These are phyloP conservation scores for Fraxinus albicans DNA, from an alignment of 305 asterid species.

Conservation along the genomic window DNA sequence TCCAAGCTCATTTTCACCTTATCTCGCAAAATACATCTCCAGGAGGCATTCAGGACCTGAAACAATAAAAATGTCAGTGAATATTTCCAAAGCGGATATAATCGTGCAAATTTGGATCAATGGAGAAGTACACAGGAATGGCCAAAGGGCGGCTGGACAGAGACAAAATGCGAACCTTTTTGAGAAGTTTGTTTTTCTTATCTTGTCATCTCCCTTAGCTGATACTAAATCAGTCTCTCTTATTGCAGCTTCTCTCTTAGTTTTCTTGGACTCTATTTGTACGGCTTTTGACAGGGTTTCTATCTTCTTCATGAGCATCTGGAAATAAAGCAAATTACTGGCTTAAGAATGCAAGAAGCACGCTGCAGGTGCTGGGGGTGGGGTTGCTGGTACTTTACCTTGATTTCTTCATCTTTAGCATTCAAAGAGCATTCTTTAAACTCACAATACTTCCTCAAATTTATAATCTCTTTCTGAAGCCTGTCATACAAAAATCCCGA, in stretches of 20 bases:
- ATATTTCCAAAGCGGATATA: neutral
- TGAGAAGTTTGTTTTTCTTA: slow-evolving; percentile 37
- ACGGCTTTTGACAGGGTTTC: slow-evolving; percentile 68
- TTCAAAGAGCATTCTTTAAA: slow-evolving; percentile 48
- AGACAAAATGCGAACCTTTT: slow-evolving; percentile 41
- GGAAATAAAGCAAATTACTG: slow-evolving; percentile 13
- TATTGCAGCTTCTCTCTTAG: slow-evolving; percentile 61
- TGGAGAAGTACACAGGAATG: neutral
- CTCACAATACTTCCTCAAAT: slow-evolving; percentile 62
- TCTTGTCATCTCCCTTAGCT: slow-evolving; percentile 39
- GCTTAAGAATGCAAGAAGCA: slow-evolving; percentile 10
- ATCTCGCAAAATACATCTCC: slow-evolving; percentile 15
- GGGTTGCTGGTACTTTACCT: slow-evolving; percentile 39
- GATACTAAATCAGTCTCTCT: slow-evolving; percentile 47
- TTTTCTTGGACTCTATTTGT: slow-evolving; percentile 64
- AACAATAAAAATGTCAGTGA: slow-evolving; percentile 22
- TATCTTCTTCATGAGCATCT: slow-evolving; percentile 66
- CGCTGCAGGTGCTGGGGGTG: neutral
- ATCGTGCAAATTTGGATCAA: neutral
- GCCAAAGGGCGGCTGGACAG: neutral
- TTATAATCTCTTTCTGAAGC: slow-evolving; percentile 83
- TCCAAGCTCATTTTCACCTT: slow-evolving; percentile 14
- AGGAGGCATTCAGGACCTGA: slow-evolving; percentile 50
- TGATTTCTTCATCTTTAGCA: slow-evolving; percentile 73
- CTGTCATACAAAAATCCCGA: slow-evolving; percentile 80